Evolutionary conservation across 2,329 filamentous ascomycete genomes (phyloP), one percentile per base, ranked within the genome.

Genomic region (Verticillium nonalfalfae): DNA sequence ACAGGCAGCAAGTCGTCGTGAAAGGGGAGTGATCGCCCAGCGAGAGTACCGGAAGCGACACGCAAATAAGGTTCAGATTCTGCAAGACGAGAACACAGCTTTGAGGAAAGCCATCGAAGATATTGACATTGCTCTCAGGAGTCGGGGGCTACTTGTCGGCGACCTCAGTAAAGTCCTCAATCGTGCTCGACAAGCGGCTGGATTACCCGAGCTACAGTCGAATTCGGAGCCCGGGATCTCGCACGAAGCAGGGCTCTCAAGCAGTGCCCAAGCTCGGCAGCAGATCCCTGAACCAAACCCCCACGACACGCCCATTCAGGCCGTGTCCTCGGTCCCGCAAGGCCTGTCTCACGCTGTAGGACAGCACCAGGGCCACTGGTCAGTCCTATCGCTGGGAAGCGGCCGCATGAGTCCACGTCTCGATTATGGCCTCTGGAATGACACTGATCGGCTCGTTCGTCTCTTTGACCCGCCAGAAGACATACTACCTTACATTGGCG

Each of bases 41-140:
- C 65, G 67, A 34, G 66, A 64, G 15, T 68, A 67, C 13, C 67
- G 67, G 26, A 66, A 67, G 55, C 66, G 67, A 7, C 65, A 67
- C 34, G 65, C 67, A 0, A 61, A 63, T n/a, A 67, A 65, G 45
- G 61, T 67, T 1, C 64, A 66, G 40, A 58, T 36, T 2, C 61
- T 68, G 0, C 61, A 68, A 9, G 63, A 67, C 5, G 67, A 68
- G 50, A 67, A 67, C 56, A 59, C 56, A 18, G 58, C 35, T 4
- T 60, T 68, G 10, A 62, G 59, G 35, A 40, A 61, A 2, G 40
- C 57, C 35, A 64, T 67, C 36, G 35, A 13, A 2, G 56, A 59
- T 1, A 63, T 67, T n/a, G 36, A 36, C 5, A 39, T 13, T 13
- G 58, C 61, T 1, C 36, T 63, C 5, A 21, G 15, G 1, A n/a